Percentiles rank a stretch among this genome's conserved stretches.
Evolutionary conservation across 2,329 filamentous ascomycete genomes (phyloP).

Genomic region (Aspergillus persii): DNA sequence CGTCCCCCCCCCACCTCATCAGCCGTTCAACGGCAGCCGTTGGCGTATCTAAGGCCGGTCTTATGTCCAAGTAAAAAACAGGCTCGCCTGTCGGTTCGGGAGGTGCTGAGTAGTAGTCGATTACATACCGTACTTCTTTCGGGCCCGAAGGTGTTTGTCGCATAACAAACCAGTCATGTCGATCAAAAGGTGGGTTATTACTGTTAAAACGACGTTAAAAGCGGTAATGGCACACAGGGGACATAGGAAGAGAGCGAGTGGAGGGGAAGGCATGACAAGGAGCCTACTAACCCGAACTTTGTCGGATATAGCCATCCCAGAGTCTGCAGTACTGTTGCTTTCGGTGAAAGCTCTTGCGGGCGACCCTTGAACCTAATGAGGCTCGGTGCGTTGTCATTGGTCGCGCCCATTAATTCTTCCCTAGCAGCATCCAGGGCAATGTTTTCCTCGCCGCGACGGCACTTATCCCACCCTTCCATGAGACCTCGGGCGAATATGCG

Average conservation of each 20-base stretch:
- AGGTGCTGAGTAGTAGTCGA: slow-evolving; percentile 89
- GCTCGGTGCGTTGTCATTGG: slow-evolving; percentile 57
- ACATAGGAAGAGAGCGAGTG: not conserved
- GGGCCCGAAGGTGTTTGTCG: slow-evolving; percentile 64
- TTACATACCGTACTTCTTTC: slow-evolving; percentile 86
- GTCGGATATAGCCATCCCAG: slow-evolving; percentile 76
- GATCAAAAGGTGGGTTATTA: slow-evolving; percentile 84
- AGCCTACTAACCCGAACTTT: slow-evolving; percentile 65
- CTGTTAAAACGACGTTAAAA: slow-evolving; percentile 39
- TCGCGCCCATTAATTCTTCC: slow-evolving; percentile 40
- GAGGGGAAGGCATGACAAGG: not conserved
- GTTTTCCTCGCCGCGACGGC: slow-evolving; percentile 70
- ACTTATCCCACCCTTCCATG: slow-evolving; percentile 68
- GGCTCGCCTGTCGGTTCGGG: slow-evolving; percentile 83
- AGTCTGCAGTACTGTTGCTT: slow-evolving; percentile 79
- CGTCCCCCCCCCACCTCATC: slow-evolving; percentile 85
- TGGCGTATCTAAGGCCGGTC: slow-evolving; percentile 81
- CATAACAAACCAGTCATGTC: slow-evolving; percentile 94
- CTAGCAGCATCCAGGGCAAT: slow-evolving; percentile 55
- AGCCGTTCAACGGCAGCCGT: slow-evolving; percentile 76
- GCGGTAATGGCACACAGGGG: not conserved
- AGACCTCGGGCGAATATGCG: slow-evolving; percentile 76
- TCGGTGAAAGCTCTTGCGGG: slow-evolving; percentile 86
- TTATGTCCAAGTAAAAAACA: slow-evolving; percentile 92
- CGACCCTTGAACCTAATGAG: slow-evolving; percentile 85